Evolutionary conservation across 495 filamentous ascomycete species (phyloP), one percentile per base, ranked within the genome.

Genomic region (Penicillium ucsense): DNA sequence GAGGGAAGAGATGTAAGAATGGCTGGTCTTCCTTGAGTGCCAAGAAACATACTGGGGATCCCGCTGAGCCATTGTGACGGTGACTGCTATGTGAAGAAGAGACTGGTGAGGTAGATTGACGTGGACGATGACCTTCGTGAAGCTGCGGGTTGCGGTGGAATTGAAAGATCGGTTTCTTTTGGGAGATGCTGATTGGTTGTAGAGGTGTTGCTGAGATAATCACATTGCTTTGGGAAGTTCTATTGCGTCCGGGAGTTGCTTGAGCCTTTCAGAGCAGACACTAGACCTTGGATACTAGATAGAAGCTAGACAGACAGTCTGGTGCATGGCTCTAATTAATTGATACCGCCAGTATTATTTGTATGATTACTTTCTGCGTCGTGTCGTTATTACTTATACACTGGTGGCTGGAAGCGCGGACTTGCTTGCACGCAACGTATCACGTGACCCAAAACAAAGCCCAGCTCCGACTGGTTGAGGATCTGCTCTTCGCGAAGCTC

Each of bases 51-150:
- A 77, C 75, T 66, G 71, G 50, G 74, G 61, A 44, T 74, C 65
- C 66, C 75, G 65, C 46, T 63, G 59, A 45, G 75, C 55, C 75
- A 78, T 78, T 56, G 64, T 73, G 63, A 53, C 51, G 56, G 60
- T 55, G 54, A 48, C 41, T 57, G 30, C 40, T 49, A 32, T 33
- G 46, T 11, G 47, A 31, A 35, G 49, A 33, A 41, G 47, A 31
- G 48, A 40, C 34, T 47, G 45, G 38, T 20, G 44, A 51, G 49
- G 52, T 40, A 48, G 60, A 62, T 64, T 58, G 57, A 51, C 43
- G 39, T 41, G 40, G 49, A 43, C 43, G 43, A 45, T 35, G 49
- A 48, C 53, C 45, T 54, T 56, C 48, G 53, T 44, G 53, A 52
- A 61, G 57, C 55, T 55, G 57, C 56, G 56, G 59, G 56, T 51